Evolutionary conservation across 2,329 filamentous ascomycete genomes (phyloP), one percentile per base, ranked within the genome.

Genomic region (Trichoderma brevicompactum): DNA sequence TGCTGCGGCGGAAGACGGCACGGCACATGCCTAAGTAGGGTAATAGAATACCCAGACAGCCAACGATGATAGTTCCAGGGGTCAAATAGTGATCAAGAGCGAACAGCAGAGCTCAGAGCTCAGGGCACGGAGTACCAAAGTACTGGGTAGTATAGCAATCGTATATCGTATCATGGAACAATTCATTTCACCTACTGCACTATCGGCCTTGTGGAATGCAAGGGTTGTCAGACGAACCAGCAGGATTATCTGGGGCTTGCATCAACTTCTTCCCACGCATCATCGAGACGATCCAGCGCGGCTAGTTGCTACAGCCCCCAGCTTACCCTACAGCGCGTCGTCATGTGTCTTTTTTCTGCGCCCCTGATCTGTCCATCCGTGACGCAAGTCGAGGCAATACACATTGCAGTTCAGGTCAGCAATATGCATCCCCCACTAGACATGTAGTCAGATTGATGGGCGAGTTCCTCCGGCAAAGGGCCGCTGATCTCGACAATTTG

Each of bases 281-380:
- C 17, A 28, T 38, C 15, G 50, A 38, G 12, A 15, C 50, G 15
- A 13, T 34, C 23, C 48, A n/a, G 48, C 48, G 48, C 48, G 48
- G 48, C 48, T 50, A 50, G 48, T 50, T 50, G 52, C 52, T 55
- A n/a, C 44, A 48, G 9, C 44, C 44, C 44, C 44, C 44, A n/a
- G 56, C 56, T 62, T 62, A 52, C 59, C 59, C 59, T 62, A 53
- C 59, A 61, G 43, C 19, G 28, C 54, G 23, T 17, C 15, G 13
- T 58, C 23, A 17, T 58, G 54, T 8, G 54, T 10, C 28, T 28
- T 28, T 28, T 36, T 19, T 19, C 28, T 40, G n/a, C n/a, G 50
- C 52, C 52, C 36, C 36, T 55, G 52, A 43, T 19, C 52, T 12
- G 19, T 55, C 53, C 19, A 34, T 43, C 4, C 19, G 36, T 17